Conservation (phyloP, 2,329 filamentous ascomycete species). For the Phaeosphaeria sp. region DNA sequence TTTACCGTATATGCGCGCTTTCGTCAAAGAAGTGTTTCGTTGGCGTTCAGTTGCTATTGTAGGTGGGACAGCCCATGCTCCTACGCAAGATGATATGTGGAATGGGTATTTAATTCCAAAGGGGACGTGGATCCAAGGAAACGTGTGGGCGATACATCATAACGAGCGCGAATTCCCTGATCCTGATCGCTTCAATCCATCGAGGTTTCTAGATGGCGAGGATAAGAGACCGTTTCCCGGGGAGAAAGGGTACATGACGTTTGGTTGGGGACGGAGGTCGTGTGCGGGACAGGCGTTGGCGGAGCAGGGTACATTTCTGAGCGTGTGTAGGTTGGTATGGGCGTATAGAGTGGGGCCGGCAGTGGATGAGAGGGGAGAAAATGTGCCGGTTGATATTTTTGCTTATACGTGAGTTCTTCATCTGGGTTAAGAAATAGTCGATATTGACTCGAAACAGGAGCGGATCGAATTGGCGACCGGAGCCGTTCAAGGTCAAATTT, state of each 20-base stretch:
- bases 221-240: constrained; percentile 38
- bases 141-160: constrained; percentile 51
- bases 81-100: constrained; percentile 57
- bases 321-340: constrained; percentile 63
- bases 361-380: constrained; percentile 50
- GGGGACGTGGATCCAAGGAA: constrained; percentile 46
- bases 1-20: constrained; percentile 50
- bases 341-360: constrained; percentile 59
- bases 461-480: constrained; percentile 64
- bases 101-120: constrained; percentile 58
- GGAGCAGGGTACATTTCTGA: constrained; percentile 66
- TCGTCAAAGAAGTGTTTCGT: constrained; percentile 46
- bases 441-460: constrained; percentile 47
- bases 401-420: constrained; percentile 54
- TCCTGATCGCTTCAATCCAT: constrained; percentile 46
- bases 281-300: constrained; percentile 66
- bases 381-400: constrained; percentile 62
- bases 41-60: constrained; percentile 51
- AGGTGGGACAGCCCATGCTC: constrained; percentile 56
- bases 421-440: background rate
- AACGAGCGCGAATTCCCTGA: constrained; percentile 47
- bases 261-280: constrained; percentile 62
- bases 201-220: constrained; percentile 26
- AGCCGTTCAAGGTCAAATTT: constrained; percentile 61
- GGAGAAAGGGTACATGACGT: constrained; percentile 60